These are phyloP conservation scores for Guadua angustifolia DNA, from an alignment of 176 grass and related monocot genomes.

Conservation along the genomic window DNA sequence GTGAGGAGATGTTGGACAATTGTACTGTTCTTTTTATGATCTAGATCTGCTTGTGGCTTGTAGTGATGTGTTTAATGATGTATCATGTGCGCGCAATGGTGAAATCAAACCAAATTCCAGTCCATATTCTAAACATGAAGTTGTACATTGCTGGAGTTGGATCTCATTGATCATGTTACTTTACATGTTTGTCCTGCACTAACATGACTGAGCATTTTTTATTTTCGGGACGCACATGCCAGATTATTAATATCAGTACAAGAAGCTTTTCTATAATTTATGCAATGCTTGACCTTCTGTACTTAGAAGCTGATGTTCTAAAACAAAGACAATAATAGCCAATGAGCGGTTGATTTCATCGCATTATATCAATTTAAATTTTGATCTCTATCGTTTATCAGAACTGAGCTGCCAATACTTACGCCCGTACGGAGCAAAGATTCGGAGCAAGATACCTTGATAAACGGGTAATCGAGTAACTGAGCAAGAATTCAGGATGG, in stretches of 20 bases:
- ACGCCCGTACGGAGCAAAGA: not conserved
- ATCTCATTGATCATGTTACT: not conserved
- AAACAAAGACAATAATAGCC: not conserved
- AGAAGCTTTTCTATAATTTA: not conserved
- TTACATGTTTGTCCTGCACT: not conserved
- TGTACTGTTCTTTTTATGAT: not conserved
- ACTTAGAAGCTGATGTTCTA: not conserved
- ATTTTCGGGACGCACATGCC: not conserved
- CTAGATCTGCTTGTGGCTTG: not conserved
- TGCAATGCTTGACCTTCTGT: not conserved
- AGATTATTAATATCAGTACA: not conserved
- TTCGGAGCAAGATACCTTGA: not conserved
- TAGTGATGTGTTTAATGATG: not conserved
- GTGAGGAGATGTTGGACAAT: not conserved
- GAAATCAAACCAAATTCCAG: not conserved
- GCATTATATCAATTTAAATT: too few species aligned
- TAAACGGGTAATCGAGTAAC: not conserved
- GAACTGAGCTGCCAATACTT: not conserved
- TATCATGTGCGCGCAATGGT: constrained; percentile 5
- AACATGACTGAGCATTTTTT: not conserved
- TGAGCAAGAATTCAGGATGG: not conserved
- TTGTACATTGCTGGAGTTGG: not conserved
- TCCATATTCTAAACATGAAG: not conserved
- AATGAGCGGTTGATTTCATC: not conserved
- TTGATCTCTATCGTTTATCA: not conserved